Base-by-base conservation (phyloP, 768 basidiomycete species). In the Lactarius hatsudake region DNA sequence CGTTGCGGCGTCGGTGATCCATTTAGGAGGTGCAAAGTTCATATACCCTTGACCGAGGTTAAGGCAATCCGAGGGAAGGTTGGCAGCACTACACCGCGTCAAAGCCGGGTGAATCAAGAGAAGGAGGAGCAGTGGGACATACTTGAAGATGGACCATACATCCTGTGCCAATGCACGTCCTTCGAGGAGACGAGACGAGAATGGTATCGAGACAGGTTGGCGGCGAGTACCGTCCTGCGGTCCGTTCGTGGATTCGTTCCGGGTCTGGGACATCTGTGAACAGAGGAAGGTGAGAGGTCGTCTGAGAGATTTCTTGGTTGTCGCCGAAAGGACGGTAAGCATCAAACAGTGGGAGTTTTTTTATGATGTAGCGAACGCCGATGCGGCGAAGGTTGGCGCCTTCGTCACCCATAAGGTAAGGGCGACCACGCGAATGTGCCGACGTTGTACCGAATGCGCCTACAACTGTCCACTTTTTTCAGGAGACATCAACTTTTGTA, bases 61-160 rank as follows among this genome's bases (percentile, higher is more conserved):
- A 75, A 99, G 91, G 71, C 93, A 94, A 75, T 98, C 93, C 12
- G 85, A 69, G 0, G 96, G 96, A 69, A 98, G 83, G 73, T 97
- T 96, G 51, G 83, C 88, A 54, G 85, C 93, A 75, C 94, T 97
- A 54, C 20, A 36, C 4, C 10, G 75, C 23, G 40, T 54, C 63
- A 43, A 4, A 28, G 59, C 36, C 56, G 43, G 30, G 58, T 23
- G n/a, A 63, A 48, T 61, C 69, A 57, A 55, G 42, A 59, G 40
- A 51, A 56, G 54, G 23, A 23, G 26, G 23, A 64, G 73, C 48
- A 55, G 30, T 55, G 42, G 64, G 34, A 51, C 45, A 30, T 68
- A 92, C 93, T 91, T 93, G 86, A 84, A 95, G 72, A 95, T 91
- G 1, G 91, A 90, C 94, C 94, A 96, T 36, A 96, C 94, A 76